Evolutionary conservation across 371 early-diverging fungal species (phyloP).

Genomic region (Circinella umbellata): DNA sequence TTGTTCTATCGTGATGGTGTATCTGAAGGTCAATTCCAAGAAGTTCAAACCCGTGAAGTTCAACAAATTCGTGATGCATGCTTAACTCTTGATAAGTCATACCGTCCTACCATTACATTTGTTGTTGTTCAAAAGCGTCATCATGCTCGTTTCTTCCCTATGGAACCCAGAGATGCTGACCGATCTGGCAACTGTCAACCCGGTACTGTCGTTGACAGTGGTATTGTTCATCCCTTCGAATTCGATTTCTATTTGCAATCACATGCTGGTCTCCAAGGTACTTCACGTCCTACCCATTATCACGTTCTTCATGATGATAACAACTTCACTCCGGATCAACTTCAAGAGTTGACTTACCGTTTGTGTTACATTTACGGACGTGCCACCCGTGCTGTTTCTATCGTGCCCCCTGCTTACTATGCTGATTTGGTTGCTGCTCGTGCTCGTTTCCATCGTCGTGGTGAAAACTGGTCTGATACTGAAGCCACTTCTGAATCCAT

Average conservation of each 20-base stretch:
- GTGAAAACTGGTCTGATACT: slow-evolving; percentile 46
- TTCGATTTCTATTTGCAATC: slow-evolving; percentile 90
- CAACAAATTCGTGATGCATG: slow-evolving; percentile 85
- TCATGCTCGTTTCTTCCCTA: slow-evolving; percentile 89
- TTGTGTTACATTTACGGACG: slow-evolving; percentile 90
- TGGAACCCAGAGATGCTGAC: slow-evolving; percentile 52
- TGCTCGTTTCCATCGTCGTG: slow-evolving; percentile 71
- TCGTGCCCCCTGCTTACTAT: slow-evolving; percentile 86
- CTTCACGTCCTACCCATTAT: slow-evolving; percentile 89
- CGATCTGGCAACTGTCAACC: slow-evolving; percentile 54
- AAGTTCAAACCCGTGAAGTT: slow-evolving; percentile 84
- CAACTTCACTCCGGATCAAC: slow-evolving; percentile 67
- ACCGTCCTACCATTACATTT: slow-evolving; percentile 87
- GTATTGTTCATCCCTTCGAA: slow-evolving; percentile 76
- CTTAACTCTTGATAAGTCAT: slow-evolving; percentile 59
- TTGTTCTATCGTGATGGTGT: slow-evolving; percentile 96
- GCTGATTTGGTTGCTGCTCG: slow-evolving; percentile 85
- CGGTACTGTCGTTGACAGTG: slow-evolving; percentile 88
- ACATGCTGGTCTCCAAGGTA: slow-evolving; percentile 89
- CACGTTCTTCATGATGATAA: slow-evolving; percentile 85
- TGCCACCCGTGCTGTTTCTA: slow-evolving; percentile 77
- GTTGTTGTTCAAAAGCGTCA: slow-evolving; percentile 95
- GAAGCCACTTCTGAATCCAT: slow-evolving; percentile 32
- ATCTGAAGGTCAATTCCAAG: slow-evolving; percentile 89
- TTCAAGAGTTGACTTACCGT: slow-evolving; percentile 83